Base-by-base conservation (phyloP, 768 basidiomycete genomes). In the Hydnomerulius pinastri region DNA sequence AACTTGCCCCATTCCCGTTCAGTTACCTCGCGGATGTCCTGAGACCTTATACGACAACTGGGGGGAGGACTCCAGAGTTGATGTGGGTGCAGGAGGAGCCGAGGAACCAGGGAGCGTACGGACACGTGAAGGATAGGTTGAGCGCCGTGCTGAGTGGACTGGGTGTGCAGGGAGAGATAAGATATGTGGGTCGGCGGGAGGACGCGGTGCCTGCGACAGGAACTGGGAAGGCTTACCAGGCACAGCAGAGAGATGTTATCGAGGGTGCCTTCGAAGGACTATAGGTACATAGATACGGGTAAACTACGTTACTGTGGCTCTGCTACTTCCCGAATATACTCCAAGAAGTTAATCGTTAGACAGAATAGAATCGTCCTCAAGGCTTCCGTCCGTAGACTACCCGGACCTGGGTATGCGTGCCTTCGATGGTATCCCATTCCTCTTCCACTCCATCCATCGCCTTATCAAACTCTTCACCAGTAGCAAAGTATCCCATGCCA, bases 1-100 rank as follows among this genome's bases (percentile, higher is more conserved):
- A 95, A 63, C 74, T 96, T 2, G 81, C 85, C 6, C 94, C 93
- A 0, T 96, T 97, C 81, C 93, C 94, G 0, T 92, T 90, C 65
- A 49, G 63, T 0, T 71, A 72, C 20, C 69, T 94, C 0, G 61
- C 65, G 4, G 59, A 71, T 3, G 72, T 72, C 1, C 66, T 95
- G 27, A 41, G 56, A 33, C 55, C 66, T 3, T 90, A 89, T 59
- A 38, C 60, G 0, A 51, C 61, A 15, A 77, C 69, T 1, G 54
- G 58, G 4, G 77, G 82, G 45, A 61, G 79, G 27, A 35, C 24
- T n/a, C 25, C 41, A 1, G 67, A 57, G 23, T 69, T 56, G 58
- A 38, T 78, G 7, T 96, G 88, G 83, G 73, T 90, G 15, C 93
- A 97, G 64, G 93, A 95, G 62, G 93, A 95, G 62, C 86, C 92